These are phyloP conservation scores for Orobanche coerulescens DNA, from an alignment of 257 asterid genomes.

Conservation along the genomic window DNA sequence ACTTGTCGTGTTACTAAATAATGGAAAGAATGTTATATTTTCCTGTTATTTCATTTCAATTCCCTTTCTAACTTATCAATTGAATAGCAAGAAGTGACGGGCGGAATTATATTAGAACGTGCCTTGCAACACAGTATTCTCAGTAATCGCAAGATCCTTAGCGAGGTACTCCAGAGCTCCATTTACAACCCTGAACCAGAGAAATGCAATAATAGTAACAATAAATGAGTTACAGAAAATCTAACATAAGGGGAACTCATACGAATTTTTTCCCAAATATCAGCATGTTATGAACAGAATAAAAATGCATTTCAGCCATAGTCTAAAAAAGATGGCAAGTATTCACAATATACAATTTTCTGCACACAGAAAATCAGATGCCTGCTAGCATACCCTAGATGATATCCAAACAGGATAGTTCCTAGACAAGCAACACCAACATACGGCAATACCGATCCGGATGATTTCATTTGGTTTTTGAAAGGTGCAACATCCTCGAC, in stretches of 20 bases:
- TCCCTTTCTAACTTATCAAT: background rate
- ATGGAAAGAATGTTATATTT: background rate
- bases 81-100: background rate
- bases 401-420: constrained; percentile 86
- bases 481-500: constrained; percentile 48
- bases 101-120: constrained; percentile 25
- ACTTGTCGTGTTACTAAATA: background rate
- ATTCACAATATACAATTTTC: background rate
- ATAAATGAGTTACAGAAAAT: background rate
- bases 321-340: background rate
- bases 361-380: background rate
- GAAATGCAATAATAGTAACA: background rate
- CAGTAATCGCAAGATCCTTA: constrained; percentile 77
- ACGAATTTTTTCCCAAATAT: background rate
- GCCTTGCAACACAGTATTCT: constrained; percentile 77
- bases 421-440: constrained; percentile 94
- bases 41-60: background rate
- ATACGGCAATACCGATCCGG: constrained; percentile 79
- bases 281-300: background rate
- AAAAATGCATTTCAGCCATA: background rate
- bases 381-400: constrained; percentile 62
- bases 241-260: background rate
- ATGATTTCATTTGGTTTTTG: constrained; percentile 47
- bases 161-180: constrained; percentile 92
- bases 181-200: constrained; percentile 75